Conservation (phyloP, 345 rosid species). For the Eucalyptus paniculata region DNA sequence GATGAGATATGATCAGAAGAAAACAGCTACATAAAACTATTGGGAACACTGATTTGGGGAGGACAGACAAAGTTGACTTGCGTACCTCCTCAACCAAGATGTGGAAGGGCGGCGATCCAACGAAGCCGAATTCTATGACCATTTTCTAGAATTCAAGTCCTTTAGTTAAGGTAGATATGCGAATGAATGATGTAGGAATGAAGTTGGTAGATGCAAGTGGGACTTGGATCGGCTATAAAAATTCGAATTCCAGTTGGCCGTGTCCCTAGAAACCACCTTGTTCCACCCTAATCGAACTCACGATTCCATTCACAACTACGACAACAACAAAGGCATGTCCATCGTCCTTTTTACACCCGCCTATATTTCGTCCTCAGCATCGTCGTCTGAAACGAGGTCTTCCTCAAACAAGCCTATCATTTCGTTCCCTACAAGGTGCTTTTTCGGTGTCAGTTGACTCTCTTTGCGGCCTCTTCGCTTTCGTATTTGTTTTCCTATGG, state of each 20-base stretch:
- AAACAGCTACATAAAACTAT: not conserved
- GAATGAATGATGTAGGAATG: not conserved
- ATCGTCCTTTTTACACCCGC: not conserved
- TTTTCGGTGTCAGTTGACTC: not conserved
- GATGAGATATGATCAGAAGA: not conserved
- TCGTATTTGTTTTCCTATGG: not conserved
- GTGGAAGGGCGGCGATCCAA: not conserved
- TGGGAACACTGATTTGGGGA: not conserved
- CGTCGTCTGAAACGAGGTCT: not conserved
- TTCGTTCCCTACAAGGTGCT: not conserved
- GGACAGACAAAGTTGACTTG: not conserved
- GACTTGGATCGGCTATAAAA: not conserved
- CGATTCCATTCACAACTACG: not conserved
- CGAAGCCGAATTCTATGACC: not conserved
- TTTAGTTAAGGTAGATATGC: not conserved
- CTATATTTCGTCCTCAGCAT: not conserved
- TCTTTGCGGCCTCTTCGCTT: not conserved
- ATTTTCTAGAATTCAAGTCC: not conserved
- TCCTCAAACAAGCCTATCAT: not conserved
- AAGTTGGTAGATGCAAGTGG: not conserved
- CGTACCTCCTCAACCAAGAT: not conserved
- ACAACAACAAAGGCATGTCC: not conserved
- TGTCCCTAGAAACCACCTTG: not conserved
- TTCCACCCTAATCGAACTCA: not conserved
- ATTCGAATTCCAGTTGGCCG: not conserved